These are phyloP conservation scores for Platanus orientalis DNA, from an alignment of 164 flowering plant genomes.

Conservation along the genomic window DNA sequence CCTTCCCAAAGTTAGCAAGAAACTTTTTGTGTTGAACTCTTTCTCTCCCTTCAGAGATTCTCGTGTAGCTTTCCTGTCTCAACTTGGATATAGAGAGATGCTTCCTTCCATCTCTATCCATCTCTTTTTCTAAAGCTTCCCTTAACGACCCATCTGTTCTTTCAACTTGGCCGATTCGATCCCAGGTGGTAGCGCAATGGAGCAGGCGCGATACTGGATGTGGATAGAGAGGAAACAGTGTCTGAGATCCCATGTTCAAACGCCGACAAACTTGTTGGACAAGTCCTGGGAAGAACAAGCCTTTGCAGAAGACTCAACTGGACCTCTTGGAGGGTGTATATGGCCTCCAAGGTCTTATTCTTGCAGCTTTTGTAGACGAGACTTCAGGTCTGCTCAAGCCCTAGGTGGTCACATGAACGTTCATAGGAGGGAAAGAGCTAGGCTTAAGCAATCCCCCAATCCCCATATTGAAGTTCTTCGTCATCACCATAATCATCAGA, in stretches of 20 bases:
- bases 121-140: not conserved
- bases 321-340: constrained; percentile 64
- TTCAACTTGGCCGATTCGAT: not conserved
- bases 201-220: constrained; percentile 53
- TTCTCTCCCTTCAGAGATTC: constrained; percentile 17
- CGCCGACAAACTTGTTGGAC: constrained; percentile 9
- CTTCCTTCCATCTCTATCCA: constrained; percentile 4
- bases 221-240: constrained; percentile 44
- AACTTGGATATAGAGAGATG: constrained; percentile 11
- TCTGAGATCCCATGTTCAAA: constrained; percentile 24
- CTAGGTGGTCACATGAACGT: constrained; percentile 97
- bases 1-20: constrained; percentile 9
- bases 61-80: constrained; percentile 19
- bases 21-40: constrained; percentile 16
- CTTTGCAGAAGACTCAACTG: constrained; percentile 84
- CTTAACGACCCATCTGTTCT: not conserved
- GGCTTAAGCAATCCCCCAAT: constrained; percentile 53
- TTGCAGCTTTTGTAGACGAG: constrained; percentile 81
- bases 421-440: constrained; percentile 83
- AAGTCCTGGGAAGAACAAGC: constrained; percentile 95
- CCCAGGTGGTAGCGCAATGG: constrained; percentile 26
- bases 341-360: constrained; percentile 96
- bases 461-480: constrained; percentile 19
- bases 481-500: constrained; percentile 21
- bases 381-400: constrained; percentile 92